Evolutionary conservation across 2,329 filamentous ascomycete species (phyloP).

Genomic region (Hypomyces rosellus): DNA sequence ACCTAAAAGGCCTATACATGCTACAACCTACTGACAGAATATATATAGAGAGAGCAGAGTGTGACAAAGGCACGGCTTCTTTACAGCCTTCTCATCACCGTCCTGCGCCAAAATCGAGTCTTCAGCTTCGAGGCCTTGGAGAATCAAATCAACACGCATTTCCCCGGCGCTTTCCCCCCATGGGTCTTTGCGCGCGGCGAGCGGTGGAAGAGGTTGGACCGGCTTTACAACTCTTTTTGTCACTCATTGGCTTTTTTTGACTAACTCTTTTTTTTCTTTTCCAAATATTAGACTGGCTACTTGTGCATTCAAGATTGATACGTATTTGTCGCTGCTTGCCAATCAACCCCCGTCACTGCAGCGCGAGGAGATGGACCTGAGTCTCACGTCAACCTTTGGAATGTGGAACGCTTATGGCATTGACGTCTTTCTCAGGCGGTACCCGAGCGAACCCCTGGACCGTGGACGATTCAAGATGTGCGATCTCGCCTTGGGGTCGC

Average conservation of each 20-base stretch:
- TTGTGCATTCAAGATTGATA: slow-evolving; percentile 33
- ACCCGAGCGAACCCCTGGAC: slow-evolving; percentile 25
- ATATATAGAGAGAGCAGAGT: slow-evolving; percentile 22
- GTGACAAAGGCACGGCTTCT: slow-evolving; percentile 28
- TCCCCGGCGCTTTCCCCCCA: slow-evolving; percentile 32
- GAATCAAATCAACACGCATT: slow-evolving; percentile 28
- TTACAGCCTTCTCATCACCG: slow-evolving; percentile 27
- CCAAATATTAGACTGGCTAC: slow-evolving; percentile 23
- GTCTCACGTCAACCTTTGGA: slow-evolving; percentile 27
- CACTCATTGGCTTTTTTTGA: no score
- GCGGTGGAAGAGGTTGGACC: slow-evolving; percentile 29
- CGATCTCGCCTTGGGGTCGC: slow-evolving; percentile 22
- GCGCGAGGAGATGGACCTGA: slow-evolving; percentile 32
- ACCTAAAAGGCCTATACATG: background rate
- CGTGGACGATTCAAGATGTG: slow-evolving; percentile 25
- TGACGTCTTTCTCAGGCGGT: slow-evolving; percentile 29
- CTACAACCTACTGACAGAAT: background rate
- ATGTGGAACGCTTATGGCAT: slow-evolving; percentile 34
- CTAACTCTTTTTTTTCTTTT: no score
- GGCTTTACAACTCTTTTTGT: background rate
- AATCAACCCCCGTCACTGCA: slow-evolving; percentile 26
- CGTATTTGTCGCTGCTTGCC: slow-evolving; percentile 28
- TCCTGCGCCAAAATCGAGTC: slow-evolving; percentile 30
- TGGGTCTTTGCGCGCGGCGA: slow-evolving; percentile 26
- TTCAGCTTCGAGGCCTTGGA: slow-evolving; percentile 29